Evolutionary conservation across 768 basidiomycete species (phyloP).

Genomic region (Saitozyma sp.): DNA sequence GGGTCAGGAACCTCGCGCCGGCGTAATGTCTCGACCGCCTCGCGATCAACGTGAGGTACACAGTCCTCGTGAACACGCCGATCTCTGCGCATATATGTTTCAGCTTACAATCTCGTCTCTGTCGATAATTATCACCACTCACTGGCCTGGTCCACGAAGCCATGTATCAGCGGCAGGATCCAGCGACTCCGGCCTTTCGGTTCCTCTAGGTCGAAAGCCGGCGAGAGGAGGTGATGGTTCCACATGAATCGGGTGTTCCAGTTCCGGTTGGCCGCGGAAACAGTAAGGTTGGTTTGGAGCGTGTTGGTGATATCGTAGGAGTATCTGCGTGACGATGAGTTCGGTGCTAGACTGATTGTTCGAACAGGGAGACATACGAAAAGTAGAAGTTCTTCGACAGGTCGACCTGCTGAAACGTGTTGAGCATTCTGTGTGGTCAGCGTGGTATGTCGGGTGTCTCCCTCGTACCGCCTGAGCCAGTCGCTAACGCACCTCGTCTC

Average conservation of each 20-base stretch:
- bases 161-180: constrained; percentile 89
- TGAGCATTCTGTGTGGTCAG: constrained; percentile 62
- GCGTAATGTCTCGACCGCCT: constrained; percentile 92
- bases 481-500: constrained; percentile 62
- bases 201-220: constrained; percentile 61
- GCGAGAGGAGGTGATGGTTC: constrained; percentile 84
- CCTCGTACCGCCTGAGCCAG: background rate
- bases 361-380: constrained; percentile 62
- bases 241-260: constrained; percentile 90
- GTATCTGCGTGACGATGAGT: constrained; percentile 56
- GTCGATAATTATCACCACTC: constrained; percentile 48
- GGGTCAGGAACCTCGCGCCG: constrained; percentile 88
- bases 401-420: constrained; percentile 92
- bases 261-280: constrained; percentile 45
- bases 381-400: constrained; percentile 99
- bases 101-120: background rate
- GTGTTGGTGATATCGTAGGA: constrained; percentile 97
- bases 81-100: constrained; percentile 67
- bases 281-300: constrained; percentile 82
- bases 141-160: constrained; percentile 99
- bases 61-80: constrained; percentile 80
- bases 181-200: constrained; percentile 62
- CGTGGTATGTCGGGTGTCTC: background rate
- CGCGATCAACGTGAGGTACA: constrained; percentile 94
- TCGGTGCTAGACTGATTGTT: background rate